Percentiles rank a stretch among this genome's conserved stretches.
These are phyloP conservation scores for Pythium phragmitis DNA, from an alignment of 352 stramenopile species.

Conservation along the genomic window DNA sequence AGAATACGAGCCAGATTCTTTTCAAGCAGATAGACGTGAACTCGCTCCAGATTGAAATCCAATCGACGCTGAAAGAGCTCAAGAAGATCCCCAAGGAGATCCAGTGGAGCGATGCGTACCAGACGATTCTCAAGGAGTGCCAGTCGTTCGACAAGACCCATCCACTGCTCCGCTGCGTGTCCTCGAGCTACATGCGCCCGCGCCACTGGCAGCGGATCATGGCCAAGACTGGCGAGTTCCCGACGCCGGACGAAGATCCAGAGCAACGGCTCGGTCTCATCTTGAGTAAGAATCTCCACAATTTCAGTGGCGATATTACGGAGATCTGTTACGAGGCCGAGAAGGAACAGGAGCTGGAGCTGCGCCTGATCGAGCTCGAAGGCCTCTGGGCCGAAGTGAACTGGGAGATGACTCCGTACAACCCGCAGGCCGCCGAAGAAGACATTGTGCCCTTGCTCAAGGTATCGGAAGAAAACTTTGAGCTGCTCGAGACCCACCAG, in stretches of 20 bases:
- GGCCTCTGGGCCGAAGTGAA: conserved; percentile 92
- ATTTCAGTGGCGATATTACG: conserved; percentile 94
- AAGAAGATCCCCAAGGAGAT: conserved; percentile 93
- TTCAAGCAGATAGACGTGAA: conserved; percentile 94
- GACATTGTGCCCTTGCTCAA: conserved; percentile 89
- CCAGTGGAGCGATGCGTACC: conserved; percentile 91
- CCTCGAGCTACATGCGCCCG: conserved; percentile 89
- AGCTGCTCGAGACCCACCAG: conserved; percentile 96
- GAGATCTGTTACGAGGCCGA: conserved; percentile 96
- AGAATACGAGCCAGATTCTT: conserved; percentile 68
- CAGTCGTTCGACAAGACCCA: conserved; percentile 87
- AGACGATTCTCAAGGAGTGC: conserved; percentile 74
- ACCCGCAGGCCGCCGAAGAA: conserved; percentile 69
- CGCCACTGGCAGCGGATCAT: conserved; percentile 94
- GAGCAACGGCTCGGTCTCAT: conserved; percentile 90
- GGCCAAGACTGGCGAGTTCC: conserved; percentile 88
- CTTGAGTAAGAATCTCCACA: conserved; percentile 92
- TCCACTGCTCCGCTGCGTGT: conserved; percentile 73
- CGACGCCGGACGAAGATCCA: conserved; percentile 92
- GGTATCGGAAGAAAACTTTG: conserved; percentile 96
- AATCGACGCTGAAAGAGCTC: conserved; percentile 92
- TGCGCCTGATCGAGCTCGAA: conserved; percentile 89
- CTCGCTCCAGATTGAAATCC: conserved; percentile 93
- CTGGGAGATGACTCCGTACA: conserved; percentile 93
- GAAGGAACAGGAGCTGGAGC: conserved; percentile 96